Base-by-base conservation (phyloP, 306 rosid species). In the Cicer judaicum region DNA sequence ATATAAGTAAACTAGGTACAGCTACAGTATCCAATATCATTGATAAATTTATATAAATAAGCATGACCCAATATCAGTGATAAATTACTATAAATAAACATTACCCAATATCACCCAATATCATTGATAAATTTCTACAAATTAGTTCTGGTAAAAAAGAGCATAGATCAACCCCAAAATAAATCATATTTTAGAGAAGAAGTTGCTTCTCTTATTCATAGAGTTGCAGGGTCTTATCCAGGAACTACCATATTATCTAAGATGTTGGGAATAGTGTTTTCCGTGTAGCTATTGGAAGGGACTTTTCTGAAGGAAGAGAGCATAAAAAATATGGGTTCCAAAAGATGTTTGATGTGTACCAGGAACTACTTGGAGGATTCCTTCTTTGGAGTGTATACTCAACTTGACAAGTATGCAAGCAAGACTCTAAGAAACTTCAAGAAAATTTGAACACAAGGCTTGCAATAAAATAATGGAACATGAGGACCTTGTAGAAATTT, bases 281-380 rank as follows among this genome's bases (percentile, higher is more conserved):
- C 41, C 70, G 83, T 4, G 78, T 70, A 0, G 91, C 85, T 6
- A 79, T 92, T 47, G 91, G 97, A 57, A 83, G 87, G 72, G 86
- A 82, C 7, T 88, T 89, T 57, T 76, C 87, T 0, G 82, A 38
- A 74, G 88, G 82, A 24, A 89, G 92, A 79, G 95, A 84, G 12
- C 82, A 80, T 69, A 60, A 87, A 15, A 36, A 41, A 66, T 75
- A 79, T 15, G 90, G 88, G 6, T 91, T 91, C 59, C 88, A 89
- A 60, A 53, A 86, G 83, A 70, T 89, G 90, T 89, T 86, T 1
- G 80, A 86, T 24, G 92, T 85, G 84, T 83, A 48, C 39, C 91
- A 85, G 54, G 83, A 56, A 63, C 77, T 91, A 18, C 91, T 87
- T 48, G 93, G 93, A 41, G 95, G 97, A 14, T 89, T 73, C 95